Percentiles rank a stretch among this genome's conserved stretches.
Evolutionary conservation across 2,329 filamentous ascomycete species (phyloP).

Genomic region (Penicillium sp.): DNA sequence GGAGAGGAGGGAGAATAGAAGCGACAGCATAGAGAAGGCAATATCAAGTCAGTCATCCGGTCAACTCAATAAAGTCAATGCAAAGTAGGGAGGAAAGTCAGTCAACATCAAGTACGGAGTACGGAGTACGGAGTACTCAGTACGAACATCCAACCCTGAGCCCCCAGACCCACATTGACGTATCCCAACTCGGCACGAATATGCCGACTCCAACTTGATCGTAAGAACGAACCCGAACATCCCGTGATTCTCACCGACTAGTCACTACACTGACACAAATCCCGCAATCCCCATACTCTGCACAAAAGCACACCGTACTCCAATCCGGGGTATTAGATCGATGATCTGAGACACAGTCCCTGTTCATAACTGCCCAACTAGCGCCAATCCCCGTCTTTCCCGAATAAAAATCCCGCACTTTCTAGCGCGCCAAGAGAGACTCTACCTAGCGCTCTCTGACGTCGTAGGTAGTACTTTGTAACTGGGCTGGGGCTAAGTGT

Average conservation of each 20-base stretch:
- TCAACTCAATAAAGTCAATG: too few relatives aligned
- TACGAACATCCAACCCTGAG: too few relatives aligned
- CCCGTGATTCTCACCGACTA: neutral
- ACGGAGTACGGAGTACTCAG: too few relatives aligned
- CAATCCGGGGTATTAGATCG: constrained; percentile 5
- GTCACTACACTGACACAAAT: too few relatives aligned
- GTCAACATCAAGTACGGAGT: too few relatives aligned
- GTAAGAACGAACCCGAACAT: neutral
- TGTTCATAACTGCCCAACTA: neutral
- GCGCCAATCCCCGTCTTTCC: constrained; percentile 13
- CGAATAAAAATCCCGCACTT: constrained; percentile 23
- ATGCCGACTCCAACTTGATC: constrained; percentile 5
- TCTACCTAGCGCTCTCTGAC: neutral
- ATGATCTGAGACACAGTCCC: constrained; percentile 17
- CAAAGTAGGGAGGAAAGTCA: neutral
- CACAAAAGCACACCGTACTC: too few relatives aligned
- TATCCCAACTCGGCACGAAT: constrained; percentile 2
- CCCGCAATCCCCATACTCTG: neutral
- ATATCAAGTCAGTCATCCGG: too few relatives aligned
- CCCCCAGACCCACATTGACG: constrained; percentile 1
- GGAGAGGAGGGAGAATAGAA: too few relatives aligned
- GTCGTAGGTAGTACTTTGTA: neutral
- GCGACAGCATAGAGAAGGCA: too few relatives aligned
- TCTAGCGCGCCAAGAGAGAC: neutral
- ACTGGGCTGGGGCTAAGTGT: too few relatives aligned